phyloP scores from a whole-genome alignment of 306 rosid genomes.

The Alnus glutinosa region DNA sequence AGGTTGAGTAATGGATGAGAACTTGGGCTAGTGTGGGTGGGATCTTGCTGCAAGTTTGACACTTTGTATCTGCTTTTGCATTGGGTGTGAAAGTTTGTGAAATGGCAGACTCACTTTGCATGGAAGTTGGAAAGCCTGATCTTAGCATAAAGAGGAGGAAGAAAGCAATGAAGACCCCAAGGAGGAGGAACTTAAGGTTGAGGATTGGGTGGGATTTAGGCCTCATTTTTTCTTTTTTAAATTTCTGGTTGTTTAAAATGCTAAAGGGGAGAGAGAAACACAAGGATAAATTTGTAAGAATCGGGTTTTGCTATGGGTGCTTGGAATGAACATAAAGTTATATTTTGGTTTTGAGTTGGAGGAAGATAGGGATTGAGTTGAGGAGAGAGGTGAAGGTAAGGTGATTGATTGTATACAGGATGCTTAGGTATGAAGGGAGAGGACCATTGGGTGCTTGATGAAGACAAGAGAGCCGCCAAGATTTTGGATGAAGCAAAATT shows the following conservation, averaged over 20 bases:
- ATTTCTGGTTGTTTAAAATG: neutral
- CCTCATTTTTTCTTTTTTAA: conserved; percentile 50
- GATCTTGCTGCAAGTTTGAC: conserved; percentile 49
- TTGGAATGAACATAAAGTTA: conserved; percentile 19
- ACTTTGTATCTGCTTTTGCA: neutral
- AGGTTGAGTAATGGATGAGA: conserved; percentile 71
- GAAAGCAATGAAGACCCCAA: conserved; percentile 46
- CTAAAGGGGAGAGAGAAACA: neutral
- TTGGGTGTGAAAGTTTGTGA: conserved; percentile 5
- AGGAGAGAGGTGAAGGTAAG: neutral
- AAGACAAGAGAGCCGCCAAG: conserved; percentile 44
- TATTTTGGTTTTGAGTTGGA: conserved; percentile 25
- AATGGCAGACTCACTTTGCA: conserved; percentile 29
- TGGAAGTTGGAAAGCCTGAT: conserved; percentile 46
- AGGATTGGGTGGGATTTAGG: conserved; percentile 50
- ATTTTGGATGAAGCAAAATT: conserved; percentile 55
- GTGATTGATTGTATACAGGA: neutral
- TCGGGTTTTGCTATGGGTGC: conserved; percentile 10
- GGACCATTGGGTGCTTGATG: conserved; percentile 33
- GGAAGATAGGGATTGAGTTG: conserved; percentile 7
- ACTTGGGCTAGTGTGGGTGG: conserved; percentile 52
- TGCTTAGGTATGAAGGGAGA: conserved; percentile 61
- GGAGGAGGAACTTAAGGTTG: conserved; percentile 55
- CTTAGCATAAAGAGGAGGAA: conserved; percentile 55
- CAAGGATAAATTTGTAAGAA: neutral